Evolutionary conservation across 1,139 yeast species (phyloP), one percentile per base, ranked within the genome.

Genomic region (Arxiozyma slooffiae): DNA sequence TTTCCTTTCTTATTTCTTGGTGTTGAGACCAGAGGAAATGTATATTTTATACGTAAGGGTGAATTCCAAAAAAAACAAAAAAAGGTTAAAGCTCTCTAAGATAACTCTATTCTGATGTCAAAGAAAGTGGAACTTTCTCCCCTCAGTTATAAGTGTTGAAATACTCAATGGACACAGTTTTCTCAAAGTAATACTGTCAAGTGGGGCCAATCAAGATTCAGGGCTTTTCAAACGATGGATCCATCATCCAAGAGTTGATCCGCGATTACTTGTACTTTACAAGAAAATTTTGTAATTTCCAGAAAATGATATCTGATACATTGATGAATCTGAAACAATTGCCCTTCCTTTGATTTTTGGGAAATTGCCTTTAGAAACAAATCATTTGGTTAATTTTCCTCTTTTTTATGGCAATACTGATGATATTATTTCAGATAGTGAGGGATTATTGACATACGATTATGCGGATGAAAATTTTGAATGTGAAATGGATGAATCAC

Each of bases 181-280:
- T n/a, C 2, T 30, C 4, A 14, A 30, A 30, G 36, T 30, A 30
- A 30, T 30, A n/a, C 14, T 30, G 36, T 4, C 14, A 14, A 11
- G 14, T 30, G 36, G 36, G 6, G 36, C 36, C 36, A 30, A 30
- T n/a, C 3, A 30, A 2, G 36, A 30, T 30, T 16, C 36, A 14
- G 14, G 3, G 16, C n/a, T 30, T 30, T 11, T 30, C 36, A 30
- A 8, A 30, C 6, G 36, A 30, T 11, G 36, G 36, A 11, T 11
- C 36, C 36, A 41, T 11, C n/a, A 21, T 20, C 7, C 45, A 42
- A 30, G 45, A 42, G 52, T 61, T 7, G 54, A 58, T 34, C 61
- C 63, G 1, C 41, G 48, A 9, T 48, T 58, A 11, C 38, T 41
- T 4, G 37, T 41, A 20, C 21, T 58, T 11, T 52, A 56, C 20